Percentiles rank a stretch among this genome's conserved stretches.
phyloP scores from a whole-genome alignment of 2,329 filamentous ascomycete genomes.

The Fusarium sp. region DNA sequence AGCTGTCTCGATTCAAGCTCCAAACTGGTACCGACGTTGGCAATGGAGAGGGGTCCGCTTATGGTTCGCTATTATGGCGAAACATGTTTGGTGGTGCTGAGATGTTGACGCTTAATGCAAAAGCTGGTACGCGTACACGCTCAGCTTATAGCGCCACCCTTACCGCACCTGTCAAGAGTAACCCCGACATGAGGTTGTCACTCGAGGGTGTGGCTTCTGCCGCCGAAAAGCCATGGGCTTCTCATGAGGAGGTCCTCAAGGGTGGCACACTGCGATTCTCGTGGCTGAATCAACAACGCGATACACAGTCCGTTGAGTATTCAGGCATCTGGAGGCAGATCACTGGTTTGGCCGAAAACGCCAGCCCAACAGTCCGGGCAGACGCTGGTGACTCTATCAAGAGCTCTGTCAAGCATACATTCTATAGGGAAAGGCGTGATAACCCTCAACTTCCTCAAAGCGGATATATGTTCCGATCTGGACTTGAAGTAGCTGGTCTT shows the following conservation, averaged over 20 bases:
- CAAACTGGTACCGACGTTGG: slow-evolving; percentile 96
- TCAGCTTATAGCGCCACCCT: slow-evolving; percentile 91
- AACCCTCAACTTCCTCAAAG: slow-evolving; percentile 84
- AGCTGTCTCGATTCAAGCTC: slow-evolving; percentile 84
- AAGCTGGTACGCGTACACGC: slow-evolving; percentile 87
- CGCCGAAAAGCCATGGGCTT: slow-evolving; percentile 91
- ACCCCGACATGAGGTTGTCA: slow-evolving; percentile 83
- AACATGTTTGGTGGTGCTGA: slow-evolving; percentile 97
- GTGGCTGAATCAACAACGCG: slow-evolving; percentile 73
- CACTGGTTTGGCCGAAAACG: slow-evolving; percentile 78
- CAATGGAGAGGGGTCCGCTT: slow-evolving; percentile 93
- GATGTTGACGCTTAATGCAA: slow-evolving; percentile 86
- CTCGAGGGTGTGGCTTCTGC: slow-evolving; percentile 84
- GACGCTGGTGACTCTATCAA: slow-evolving; percentile 94
- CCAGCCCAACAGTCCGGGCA: slow-evolving; percentile 81
- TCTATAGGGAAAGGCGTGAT: slow-evolving; percentile 82
- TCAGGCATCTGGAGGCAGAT: slow-evolving; percentile 88
- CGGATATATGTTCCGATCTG: slow-evolving; percentile 82
- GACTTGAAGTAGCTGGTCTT: slow-evolving; percentile 86
- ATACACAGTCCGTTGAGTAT: slow-evolving; percentile 83
- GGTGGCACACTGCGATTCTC: slow-evolving; percentile 81
- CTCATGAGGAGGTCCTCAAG: slow-evolving; percentile 88
- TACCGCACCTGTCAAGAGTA: slow-evolving; percentile 82
- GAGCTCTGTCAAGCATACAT: slow-evolving; percentile 84
- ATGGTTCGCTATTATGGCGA: slow-evolving; percentile 85